Base-by-base conservation (phyloP, 352 stramenopile species). In the Blastocystis sp. region DNA sequence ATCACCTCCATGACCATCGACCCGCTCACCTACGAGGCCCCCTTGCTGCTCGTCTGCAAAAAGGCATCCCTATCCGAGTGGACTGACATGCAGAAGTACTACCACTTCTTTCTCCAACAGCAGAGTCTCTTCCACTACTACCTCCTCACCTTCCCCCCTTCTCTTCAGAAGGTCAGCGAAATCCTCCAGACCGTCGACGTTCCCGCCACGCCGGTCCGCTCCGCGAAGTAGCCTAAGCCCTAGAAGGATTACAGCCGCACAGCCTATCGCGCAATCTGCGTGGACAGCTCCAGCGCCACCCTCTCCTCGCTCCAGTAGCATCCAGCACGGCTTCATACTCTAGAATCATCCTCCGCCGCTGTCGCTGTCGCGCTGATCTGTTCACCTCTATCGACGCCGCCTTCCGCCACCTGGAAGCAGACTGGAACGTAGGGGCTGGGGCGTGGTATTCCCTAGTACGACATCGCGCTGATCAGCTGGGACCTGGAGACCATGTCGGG, bases 31-130 rank as follows among this genome's bases (percentile, higher is more conserved):
- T 84, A 84, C 66, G 48, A 69, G 19, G 38, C 74, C 21, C 59
- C 74, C 0, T 54, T 84, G 3, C 74, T 84, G 6, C 57, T 84
- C 14, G 57, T 84, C 19, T 69, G 74, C 17, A 38, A 84, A 11
- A 48, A 74, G 14, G 64, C 45, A 48, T 7, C 14, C 48, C 48
- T 48, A 52, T 48, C 45, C 45, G 24, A 48, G 17, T 11, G 21
- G 40, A 9, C 24, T 74, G 21, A 52, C 42, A 3, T n/a, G 34
- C n/a, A 84, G 61, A 84, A 69, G 38, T 66, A 84, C 52, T 57
- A 68, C 60, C 54, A 63, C 10, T 84, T 84, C 57, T 84, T 84
- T 84, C 21, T 57, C 2, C 74, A 69, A 24, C 74, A 84, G 34
- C 57, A 84, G 48, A 11, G 45, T 24, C 21, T 48, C 4, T 84